phyloP scores from a whole-genome alignment of 2,329 filamentous ascomycete genomes.

The Claviceps africana region DNA sequence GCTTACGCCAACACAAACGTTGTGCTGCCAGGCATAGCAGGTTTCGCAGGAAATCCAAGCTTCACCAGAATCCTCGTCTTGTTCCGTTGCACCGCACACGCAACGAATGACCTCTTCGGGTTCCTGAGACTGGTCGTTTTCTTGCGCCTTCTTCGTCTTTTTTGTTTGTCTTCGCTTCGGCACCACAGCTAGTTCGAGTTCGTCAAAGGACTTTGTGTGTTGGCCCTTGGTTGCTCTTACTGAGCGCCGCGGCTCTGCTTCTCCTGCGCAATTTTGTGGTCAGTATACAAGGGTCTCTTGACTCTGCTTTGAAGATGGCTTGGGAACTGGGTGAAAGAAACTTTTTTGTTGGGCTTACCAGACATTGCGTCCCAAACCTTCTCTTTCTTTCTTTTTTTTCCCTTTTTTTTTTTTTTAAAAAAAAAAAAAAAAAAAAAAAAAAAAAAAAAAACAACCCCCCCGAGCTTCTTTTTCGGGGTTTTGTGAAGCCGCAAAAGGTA shows the following conservation, averaged over 20 bases:
- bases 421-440: no score
- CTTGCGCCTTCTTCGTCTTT: constrained; percentile 45
- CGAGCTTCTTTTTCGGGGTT: neutral
- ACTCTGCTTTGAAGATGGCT: neutral
- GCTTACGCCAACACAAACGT: constrained; percentile 80
- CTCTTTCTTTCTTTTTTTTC: no score
- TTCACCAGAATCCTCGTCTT: constrained; percentile 73
- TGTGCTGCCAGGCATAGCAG: constrained; percentile 93
- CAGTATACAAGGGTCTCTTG: constrained; percentile 3
- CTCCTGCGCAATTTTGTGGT: constrained; percentile 19
- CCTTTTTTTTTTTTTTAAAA: neutral
- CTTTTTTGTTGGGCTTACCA: constrained; percentile 17
- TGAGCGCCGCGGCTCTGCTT: constrained; percentile 75
- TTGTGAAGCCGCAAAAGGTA: neutral
- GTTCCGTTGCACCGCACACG: constrained; percentile 77
- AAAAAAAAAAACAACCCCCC: no score
- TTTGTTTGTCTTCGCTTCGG: constrained; percentile 39
- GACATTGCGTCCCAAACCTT: constrained; percentile 17
- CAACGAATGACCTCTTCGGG: constrained; percentile 72
- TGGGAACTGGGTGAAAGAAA: neutral
- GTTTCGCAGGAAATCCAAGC: constrained; percentile 94
- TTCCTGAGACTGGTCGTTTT: constrained; percentile 43
- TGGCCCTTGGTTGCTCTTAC: constrained; percentile 95
- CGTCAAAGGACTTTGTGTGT: constrained; percentile 76
- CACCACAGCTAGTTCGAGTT: constrained; percentile 45